Evolutionary conservation across 225 moss, liverwort and hornwort species (phyloP), one percentile per base, ranked within the genome.

Genomic region (Sphagnum tenellum): DNA sequence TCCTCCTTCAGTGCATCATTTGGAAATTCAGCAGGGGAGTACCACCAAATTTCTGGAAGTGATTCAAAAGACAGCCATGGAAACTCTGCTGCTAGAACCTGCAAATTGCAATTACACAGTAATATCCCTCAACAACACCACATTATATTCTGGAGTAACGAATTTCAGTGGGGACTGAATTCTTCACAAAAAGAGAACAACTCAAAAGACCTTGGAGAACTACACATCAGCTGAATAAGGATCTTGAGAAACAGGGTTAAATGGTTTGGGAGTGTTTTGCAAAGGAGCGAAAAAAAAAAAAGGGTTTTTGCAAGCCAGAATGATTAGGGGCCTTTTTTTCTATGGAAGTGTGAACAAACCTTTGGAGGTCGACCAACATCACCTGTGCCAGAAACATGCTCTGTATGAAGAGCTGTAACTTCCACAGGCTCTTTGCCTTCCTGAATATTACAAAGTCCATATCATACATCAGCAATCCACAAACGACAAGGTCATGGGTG

Each of bases 311-410:
- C 29, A 29, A 29, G 29, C 29, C 29, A 29, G 29, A 0, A 29
- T 29, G 29, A 29, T 29, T 29, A 0, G 29, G 29, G 29, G 29
- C 29, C 29, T 29, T 29, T 29, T 29, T 29, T 29, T 1, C n/a
- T n/a, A 1, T 29, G 29, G 29, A 29, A 29, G 29, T 29, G 29
- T 29, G 29, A 29, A 29, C 29, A 29, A 1, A 85, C 85, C 74
- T 82, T 68, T 59, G 81, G 74, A 55, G 85, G 85, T 50, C 79
- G 85, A 47, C 85, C 85, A 70, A 85, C 72, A 65, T 85, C 85
- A 9, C 82, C 81, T 65, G 67, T 81, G 67, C 66, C 63, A 66
- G 78, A 69, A 60, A 85, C 85, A 59, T 85, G 85, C 72, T 85
- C 85, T 47, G 81, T 74, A 57, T 78, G 85, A 62, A 85, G 85